Base-by-base conservation (phyloP, 75 land plant species). In the Pseudotsuga menziesii region DNA sequence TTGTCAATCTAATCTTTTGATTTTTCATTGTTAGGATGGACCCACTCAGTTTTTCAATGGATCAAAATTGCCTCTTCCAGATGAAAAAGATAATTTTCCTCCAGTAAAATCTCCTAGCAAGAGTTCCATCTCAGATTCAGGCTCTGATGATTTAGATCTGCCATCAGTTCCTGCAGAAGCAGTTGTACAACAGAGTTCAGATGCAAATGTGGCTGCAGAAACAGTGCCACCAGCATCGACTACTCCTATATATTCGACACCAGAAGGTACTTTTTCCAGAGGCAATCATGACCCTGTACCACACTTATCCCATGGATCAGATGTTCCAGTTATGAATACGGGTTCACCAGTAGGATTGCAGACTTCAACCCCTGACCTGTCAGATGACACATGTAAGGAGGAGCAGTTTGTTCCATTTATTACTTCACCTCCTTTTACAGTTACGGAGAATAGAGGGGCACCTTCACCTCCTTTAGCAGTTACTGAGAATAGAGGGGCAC, bases 371-470 rank as follows among this genome's bases (percentile, higher is more conserved):
- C n/a, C 78, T 15, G 26, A 52, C 39, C 29, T n/a, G 23, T 25
- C 78, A 41, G 61, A 27, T 12, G 57, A 44, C 55, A 36, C 75
- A 52, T 36, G 15, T 61, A 81, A 82, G 58, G 73, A 74, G 61
- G 80, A 81, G 74, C 90, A 90, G 73, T 89, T 89, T 69, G 57
- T 85, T 61, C 90, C 86, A 20, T 82, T 81, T 36, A 79, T 83
- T 56, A 19, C 79, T 72, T 77, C 83, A 23, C 85, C 86, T 39
- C 70, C 80, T 14, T 22, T 32, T 27, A 75, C 25, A 58, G 39
- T 32, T 26, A 22, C 26, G 26, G 36, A 82, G 56, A 26, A 20
- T 54, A 76, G 3, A 27, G 52, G 44, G 35, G 7, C 71, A 19
- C 8, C 74, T 59, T 64, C 80, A 67, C n/a, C n/a, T n/a, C 83